Conservation (phyloP, 305 asterid genomes). For the Salvia sclarea region DNA sequence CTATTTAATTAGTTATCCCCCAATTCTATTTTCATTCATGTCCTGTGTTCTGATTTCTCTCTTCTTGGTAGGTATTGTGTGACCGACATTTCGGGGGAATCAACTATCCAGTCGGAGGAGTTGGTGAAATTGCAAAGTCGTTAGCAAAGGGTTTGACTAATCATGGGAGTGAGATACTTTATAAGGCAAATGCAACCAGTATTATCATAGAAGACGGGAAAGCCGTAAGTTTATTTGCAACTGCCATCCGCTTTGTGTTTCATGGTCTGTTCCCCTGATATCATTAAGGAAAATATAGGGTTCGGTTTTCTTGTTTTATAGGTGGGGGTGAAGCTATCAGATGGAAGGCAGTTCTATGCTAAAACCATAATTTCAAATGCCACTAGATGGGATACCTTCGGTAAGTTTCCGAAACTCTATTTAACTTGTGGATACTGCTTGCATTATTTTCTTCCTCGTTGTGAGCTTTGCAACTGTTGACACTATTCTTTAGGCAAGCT, state of each 20-base stretch:
- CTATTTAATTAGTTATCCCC: constrained; percentile 23
- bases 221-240: constrained; percentile 64
- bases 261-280: constrained; percentile 16
- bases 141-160: constrained; percentile 75
- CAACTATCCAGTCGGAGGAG: constrained; percentile 98
- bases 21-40: background rate
- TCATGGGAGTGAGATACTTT: constrained; percentile 77
- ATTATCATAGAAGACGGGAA: constrained; percentile 68
- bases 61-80: constrained; percentile 71
- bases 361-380: constrained; percentile 91
- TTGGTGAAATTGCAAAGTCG: constrained; percentile 92
- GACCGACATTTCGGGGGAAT: constrained; percentile 99
- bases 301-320: constrained; percentile 40
- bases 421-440: constrained; percentile 25
- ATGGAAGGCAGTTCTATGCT: constrained; percentile 80
- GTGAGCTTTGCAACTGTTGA: constrained; percentile 16
- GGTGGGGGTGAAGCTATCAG: constrained; percentile 94
- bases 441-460: constrained; percentile 3
- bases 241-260: background rate
- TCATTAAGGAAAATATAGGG: constrained; percentile 19
- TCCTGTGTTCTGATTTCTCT: constrained; percentile 25
- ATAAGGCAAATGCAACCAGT: constrained; percentile 78
- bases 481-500: constrained; percentile 65
- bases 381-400: constrained; percentile 99
- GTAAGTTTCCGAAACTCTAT: constrained; percentile 43